Conservation (phyloP, 495 filamentous ascomycete species). For the Oleoguttula mirabilis region DNA sequence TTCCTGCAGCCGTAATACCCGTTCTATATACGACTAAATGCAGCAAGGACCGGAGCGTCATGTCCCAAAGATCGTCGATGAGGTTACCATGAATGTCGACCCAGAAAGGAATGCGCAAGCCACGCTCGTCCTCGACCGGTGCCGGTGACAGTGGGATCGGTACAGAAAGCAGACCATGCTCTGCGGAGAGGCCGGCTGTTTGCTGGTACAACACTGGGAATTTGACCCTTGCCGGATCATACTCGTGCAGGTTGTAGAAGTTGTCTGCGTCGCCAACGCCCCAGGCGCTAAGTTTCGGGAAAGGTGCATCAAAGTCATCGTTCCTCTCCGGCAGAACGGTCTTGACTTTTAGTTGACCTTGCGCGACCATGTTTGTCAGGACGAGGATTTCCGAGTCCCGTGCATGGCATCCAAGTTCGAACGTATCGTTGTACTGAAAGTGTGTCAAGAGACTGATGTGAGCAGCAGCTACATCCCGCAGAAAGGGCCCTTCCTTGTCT, state of each 20-base stretch:
- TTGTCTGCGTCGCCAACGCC: constrained; percentile 32
- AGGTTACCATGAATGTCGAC: constrained; percentile 59
- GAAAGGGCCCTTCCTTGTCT: constrained; percentile 24
- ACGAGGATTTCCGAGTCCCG: constrained; percentile 59
- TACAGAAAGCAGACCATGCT: constrained; percentile 11
- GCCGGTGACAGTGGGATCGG: constrained; percentile 21
- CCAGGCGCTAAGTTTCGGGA: constrained; percentile 37
- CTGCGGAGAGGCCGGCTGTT: constrained; percentile 4
- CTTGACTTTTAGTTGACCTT: constrained; percentile 43
- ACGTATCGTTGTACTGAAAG: constrained; percentile 24
- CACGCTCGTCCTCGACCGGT: constrained; percentile 9
- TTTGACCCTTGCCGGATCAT: not conserved
- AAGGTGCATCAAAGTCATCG: constrained; percentile 18
- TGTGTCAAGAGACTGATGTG: constrained; percentile 33
- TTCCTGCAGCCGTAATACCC: constrained; percentile 39
- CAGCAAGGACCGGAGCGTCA: constrained; percentile 46
- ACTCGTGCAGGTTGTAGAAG: constrained; percentile 3
- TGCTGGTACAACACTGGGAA: constrained; percentile 16
- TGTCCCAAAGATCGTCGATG: constrained; percentile 51
- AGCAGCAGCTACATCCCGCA: constrained; percentile 33
- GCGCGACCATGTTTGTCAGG: constrained; percentile 53
- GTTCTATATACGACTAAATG: constrained; percentile 49
- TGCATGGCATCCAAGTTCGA: constrained; percentile 24
- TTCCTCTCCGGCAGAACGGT: constrained; percentile 49
- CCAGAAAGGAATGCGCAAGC: constrained; percentile 59